phyloP scores from a whole-genome alignment of 306 rosid genomes.

The Begonia loranthoides region DNA sequence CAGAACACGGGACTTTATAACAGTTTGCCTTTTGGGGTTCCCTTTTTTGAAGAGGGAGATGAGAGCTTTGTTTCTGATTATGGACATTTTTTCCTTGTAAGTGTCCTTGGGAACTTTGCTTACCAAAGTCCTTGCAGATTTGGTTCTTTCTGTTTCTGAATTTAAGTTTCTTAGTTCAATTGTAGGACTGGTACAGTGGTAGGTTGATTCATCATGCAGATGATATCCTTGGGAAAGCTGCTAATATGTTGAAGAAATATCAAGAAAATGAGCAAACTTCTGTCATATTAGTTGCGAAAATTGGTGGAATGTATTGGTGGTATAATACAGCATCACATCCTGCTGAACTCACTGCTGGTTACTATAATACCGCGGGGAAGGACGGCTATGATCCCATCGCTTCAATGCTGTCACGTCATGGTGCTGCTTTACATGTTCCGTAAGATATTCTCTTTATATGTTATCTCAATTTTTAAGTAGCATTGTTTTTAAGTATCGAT shows the following conservation, averaged over 20 bases:
- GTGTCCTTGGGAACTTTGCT: constrained; percentile 8
- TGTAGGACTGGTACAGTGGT: constrained; percentile 32
- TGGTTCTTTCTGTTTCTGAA: not conserved
- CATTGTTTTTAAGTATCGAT: not conserved
- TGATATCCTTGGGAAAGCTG: constrained; percentile 26
- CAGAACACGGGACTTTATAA: constrained; percentile 20
- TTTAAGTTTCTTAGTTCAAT: not conserved
- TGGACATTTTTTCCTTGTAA: constrained; percentile 30
- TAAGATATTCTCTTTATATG: constrained; percentile 12
- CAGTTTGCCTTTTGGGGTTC: constrained; percentile 21
- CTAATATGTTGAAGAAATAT: constrained; percentile 18
- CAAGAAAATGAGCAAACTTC: constrained; percentile 9
- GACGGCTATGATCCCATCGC: constrained; percentile 26
- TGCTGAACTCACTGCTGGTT: constrained; percentile 30
- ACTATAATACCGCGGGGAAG: constrained; percentile 19
- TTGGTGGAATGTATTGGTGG: constrained; percentile 29
- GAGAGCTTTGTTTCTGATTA: constrained; percentile 33
- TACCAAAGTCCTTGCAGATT: not conserved
- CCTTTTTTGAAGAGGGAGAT: constrained; percentile 24
- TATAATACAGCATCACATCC: constrained; percentile 20
- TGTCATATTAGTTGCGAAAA: constrained; percentile 21
- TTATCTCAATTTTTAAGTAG: not conserved
- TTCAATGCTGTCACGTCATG: constrained; percentile 22
- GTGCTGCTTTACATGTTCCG: constrained; percentile 23
- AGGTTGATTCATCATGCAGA: constrained; percentile 25